Percentiles rank a stretch among this genome's conserved stretches.
Evolutionary conservation across 441 rosid species (phyloP).

Genomic region (Pelargonium cotyledonis): DNA sequence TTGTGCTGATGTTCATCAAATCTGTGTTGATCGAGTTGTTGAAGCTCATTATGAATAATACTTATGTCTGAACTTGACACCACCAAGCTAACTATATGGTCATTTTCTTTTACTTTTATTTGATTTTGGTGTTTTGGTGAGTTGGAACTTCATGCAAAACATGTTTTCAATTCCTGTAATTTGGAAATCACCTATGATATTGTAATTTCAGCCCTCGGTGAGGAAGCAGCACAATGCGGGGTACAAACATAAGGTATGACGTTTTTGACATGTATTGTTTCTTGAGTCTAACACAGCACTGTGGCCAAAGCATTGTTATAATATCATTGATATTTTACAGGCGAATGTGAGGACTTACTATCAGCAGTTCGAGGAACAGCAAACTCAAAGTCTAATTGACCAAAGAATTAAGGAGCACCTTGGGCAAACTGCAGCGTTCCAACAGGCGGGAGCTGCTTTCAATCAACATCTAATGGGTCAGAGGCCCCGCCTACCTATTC

Average conservation of each 20-base stretch:
- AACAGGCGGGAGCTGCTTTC: constrained; percentile 82
- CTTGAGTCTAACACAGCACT: not conserved
- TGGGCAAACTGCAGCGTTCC: constrained; percentile 77
- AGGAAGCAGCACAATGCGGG: constrained; percentile 99
- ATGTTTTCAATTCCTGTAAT: not conserved
- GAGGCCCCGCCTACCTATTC: constrained; percentile 73
- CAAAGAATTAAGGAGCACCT: constrained; percentile 94
- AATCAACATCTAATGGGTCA: constrained; percentile 71
- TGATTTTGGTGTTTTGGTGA: not conserved
- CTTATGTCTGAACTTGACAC: not conserved
- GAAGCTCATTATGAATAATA: not conserved
- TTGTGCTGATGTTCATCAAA: too few relatives aligned
- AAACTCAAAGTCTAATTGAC: constrained; percentile 87
- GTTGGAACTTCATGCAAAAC: not conserved
- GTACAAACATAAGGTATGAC: constrained; percentile 83
- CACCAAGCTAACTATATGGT: not conserved
- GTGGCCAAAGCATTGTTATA: not conserved
- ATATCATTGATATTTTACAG: constrained; percentile 25
- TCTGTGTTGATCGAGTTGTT: not conserved
- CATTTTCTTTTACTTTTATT: not conserved
- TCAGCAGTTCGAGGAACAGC: constrained; percentile 96
- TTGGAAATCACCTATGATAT: not conserved
- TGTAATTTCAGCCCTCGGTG: constrained; percentile 74
- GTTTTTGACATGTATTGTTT: not conserved
- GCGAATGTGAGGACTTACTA: constrained; percentile 86